Percentiles rank a stretch among this genome's conserved stretches.
Conservation (phyloP, 495 filamentous ascomycete species). For the Neurospora discreta region DNA sequence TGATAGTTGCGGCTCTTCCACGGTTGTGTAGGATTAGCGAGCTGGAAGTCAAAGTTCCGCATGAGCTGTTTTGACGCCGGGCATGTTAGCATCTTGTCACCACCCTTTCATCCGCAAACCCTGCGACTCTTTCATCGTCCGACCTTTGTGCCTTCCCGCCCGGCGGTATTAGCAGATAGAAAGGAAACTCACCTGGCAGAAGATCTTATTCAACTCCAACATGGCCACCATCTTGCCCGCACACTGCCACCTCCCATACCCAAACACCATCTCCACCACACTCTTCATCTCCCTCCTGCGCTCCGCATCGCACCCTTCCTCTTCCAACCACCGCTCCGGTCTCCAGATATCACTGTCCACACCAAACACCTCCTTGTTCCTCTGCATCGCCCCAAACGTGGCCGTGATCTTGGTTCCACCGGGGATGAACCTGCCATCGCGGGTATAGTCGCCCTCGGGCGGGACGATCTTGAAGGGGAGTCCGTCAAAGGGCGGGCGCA, state of each 20-base stretch:
- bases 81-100: not conserved
- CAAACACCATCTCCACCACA: slow-evolving; percentile 29
- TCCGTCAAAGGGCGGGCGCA: slow-evolving; percentile 25
- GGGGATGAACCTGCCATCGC: slow-evolving; percentile 39
- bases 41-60: slow-evolving; percentile 42
- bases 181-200: slow-evolving; percentile 39
- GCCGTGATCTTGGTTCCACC: slow-evolving; percentile 41
- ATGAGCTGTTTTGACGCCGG: slow-evolving; percentile 29
- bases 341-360: slow-evolving; percentile 37
- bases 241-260: slow-evolving; percentile 33
- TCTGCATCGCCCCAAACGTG: slow-evolving; percentile 27
- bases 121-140: not conserved
- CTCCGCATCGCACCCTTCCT: slow-evolving; percentile 9
- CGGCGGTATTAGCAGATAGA: not conserved
- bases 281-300: slow-evolving; percentile 27
- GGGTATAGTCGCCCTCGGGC: slow-evolving; percentile 34
- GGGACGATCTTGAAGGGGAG: slow-evolving; percentile 37
- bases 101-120: too few relatives aligned
- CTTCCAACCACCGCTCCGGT: slow-evolving; percentile 47
- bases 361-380: slow-evolving; percentile 34
- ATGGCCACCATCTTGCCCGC: slow-evolving; percentile 34
- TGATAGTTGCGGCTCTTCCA: slow-evolving; percentile 17
- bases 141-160: not conserved
- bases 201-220: slow-evolving; percentile 44
- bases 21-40: slow-evolving; percentile 37